Evolutionary conservation across 1,284 basidiomycete genomes (phyloP), one percentile per base, ranked within the genome.

Genomic region (Earliella scabrosa): DNA sequence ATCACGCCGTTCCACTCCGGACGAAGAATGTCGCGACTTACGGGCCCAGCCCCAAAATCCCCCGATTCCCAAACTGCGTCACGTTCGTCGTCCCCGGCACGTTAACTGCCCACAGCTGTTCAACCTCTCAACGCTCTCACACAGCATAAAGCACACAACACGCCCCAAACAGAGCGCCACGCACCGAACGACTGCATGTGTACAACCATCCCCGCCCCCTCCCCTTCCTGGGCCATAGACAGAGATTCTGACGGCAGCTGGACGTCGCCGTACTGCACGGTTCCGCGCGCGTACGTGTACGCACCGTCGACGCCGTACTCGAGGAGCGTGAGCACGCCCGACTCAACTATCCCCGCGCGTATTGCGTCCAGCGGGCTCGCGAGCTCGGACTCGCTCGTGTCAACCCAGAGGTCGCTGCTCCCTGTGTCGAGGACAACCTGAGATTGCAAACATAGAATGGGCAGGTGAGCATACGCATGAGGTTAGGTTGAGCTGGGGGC

Each of bases 391-490:
- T 16, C 18, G 29, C 46, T 53, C 16, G 50, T 53, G 51, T 53
- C 56, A 24, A 58, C 31, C 56, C 56, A 58, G 4, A 58, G 51
- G 20, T 58, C 56, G 47, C 34, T 41, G 43, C 56, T 58, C 3
- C 56, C 56, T 2, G 56, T 53, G 34, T 58, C 56, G 34, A 53
- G 13, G 2, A 58, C 46, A 7, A 53, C 41, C 56, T 58, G 16
- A 9, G n/a, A n/a, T n/a, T n/a, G n/a, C n/a, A n/a, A n/a, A n/a
- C n/a, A n/a, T n/a, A n/a, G n/a, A n/a, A n/a, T n/a, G n/a, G n/a
- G n/a, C n/a, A n/a, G n/a, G n/a, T n/a, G n/a, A n/a, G n/a, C n/a
- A n/a, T n/a, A n/a, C n/a, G n/a, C n/a, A n/a, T n/a, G n/a, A n/a
- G n/a, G n/a, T n/a, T n/a, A n/a, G n/a, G n/a, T 31, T 31, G 29